Base-by-base conservation (phyloP, 768 basidiomycete species). In the Amanita muscaria region DNA sequence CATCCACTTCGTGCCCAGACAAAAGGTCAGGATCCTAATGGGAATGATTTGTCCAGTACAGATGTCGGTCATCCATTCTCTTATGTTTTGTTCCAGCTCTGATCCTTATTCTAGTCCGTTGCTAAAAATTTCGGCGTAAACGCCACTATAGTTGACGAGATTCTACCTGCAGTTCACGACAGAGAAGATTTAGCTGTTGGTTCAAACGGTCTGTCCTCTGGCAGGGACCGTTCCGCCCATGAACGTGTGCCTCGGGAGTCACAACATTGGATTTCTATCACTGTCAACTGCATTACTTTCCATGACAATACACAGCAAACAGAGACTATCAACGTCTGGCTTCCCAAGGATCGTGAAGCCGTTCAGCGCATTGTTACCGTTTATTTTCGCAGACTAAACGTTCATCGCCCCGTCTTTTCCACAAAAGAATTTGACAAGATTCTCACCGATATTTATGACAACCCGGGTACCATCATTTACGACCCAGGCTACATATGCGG, bases 401-500 rank as follows among this genome's bases (percentile, higher is more conserved):
- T 74, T 51, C 87, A 90, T 56, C 77, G 88, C 1, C 88, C 88
- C 0, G 82, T 88, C 40, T 87, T 81, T 57, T 61, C 72, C 22
- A 79, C 79, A 36, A 65, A 70, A 43, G 79, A 83, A 30, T 88
- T 90, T 59, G 75, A 85, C 51, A 70, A 66, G 53, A 68, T 70
- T 11, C 62, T 90, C 42, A 66, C 75, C 34, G 71, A 76, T 19
- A 69, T 88, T n/a, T 91, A 90, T 55, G 72, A 78, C 0, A 72
- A 70, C 37, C 60, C 66, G 5, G n/a, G n/a, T n/a, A 61, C 64
- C 7, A 55, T 67, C 24, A 51, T 70, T 2, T 71, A 76, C 50
- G 88, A 90, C 56, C 83, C 85, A 10, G 88, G 88, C 15, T 86
- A 77, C 60, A 55, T 91, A 4, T 89, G 84, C 62, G 79, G 80